Evolutionary conservation across 805 yeast genomes (phyloP), one percentile per base, ranked within the genome.

Genomic region (Ogataea ganodermae): DNA sequence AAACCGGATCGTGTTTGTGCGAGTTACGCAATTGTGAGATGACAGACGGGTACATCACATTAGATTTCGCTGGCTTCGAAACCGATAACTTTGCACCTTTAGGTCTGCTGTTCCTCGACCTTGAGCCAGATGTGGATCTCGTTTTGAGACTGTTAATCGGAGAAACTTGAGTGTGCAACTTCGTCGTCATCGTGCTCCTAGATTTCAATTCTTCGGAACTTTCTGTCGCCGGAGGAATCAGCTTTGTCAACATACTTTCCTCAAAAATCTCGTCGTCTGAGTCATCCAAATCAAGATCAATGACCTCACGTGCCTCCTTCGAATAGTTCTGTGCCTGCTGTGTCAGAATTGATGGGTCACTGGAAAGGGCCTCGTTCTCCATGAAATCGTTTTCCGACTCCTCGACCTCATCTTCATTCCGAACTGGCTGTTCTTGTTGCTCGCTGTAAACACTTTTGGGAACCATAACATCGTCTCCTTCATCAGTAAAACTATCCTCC

Each of bases 1-100:
- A 65, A 0, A 62, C 26, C 4, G 49, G 50, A 26, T 67, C 69
- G 5, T 44, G 42, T 13, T 31, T 16, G 17, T 37, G 39, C 1
- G 51, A n/a, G 4, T 42, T 42, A 18, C 43, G 43, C 13, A 40
- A 9, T 28, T 40, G 43, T 8, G 35, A 30, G 10, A 40, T 6
- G 6, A 40, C 43, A 12, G 43, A 40, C 3, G 43, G 43, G 14
- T 27, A 17, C 16, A 3, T 13, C 22, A 5, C 7, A 10, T 20
- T 35, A 14, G 22, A 5, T 32, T 9, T 35, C 24, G 6, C 23
- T 17, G 22, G 23, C 8, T 17, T 17, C 36, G 33, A n/a, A 9
- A 14, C 17, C 30, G n/a, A n/a, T n/a, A n/a, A n/a, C n/a, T n/a
- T n/a, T n/a, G 12, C 22, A 6, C 23, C 14, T 23, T 7, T 37